phyloP scores from a whole-genome alignment of 805 yeast species.

The Cephaloascus fragrans region DNA sequence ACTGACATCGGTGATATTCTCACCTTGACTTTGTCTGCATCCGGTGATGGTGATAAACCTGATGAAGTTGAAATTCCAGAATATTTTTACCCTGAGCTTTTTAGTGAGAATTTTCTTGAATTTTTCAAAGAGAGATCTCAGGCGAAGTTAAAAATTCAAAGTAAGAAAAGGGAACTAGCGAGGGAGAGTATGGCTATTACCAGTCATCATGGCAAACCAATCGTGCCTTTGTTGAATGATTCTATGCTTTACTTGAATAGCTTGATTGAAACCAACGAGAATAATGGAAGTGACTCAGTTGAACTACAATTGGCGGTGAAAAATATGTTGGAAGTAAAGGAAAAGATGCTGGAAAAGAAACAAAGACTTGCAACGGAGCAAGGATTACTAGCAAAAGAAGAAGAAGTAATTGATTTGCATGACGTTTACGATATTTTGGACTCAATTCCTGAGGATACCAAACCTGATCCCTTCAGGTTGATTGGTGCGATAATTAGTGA shows the following conservation, averaged over 20 bases:
- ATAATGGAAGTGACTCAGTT: background rate
- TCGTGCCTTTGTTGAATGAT: constrained; percentile 12
- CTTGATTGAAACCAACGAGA: background rate
- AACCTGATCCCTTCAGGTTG: constrained; percentile 25
- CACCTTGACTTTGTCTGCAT: constrained; percentile 18
- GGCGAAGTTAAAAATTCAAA: constrained; percentile 8
- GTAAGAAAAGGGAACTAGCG: constrained; percentile 5
- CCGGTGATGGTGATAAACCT: constrained; percentile 13
- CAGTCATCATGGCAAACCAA: constrained; percentile 19
- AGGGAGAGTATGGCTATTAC: constrained; percentile 12
- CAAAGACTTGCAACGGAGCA: constrained; percentile 7
- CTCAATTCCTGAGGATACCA: constrained; percentile 4
- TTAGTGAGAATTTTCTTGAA: constrained; percentile 2
- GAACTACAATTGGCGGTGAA: constrained; percentile 7
- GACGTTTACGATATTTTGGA: constrained; percentile 15
- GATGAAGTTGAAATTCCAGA: constrained; percentile 17
- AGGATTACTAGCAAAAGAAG: constrained; percentile 6
- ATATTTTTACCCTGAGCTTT: constrained; percentile 28
- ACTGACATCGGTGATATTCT: constrained; percentile 19
- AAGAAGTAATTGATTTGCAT: constrained; percentile 9
- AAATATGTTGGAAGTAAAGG: constrained; percentile 9
- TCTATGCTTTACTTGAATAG: constrained; percentile 13
- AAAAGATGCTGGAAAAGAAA: constrained; percentile 4
- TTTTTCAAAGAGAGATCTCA: background rate
- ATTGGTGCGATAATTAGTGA: constrained; percentile 24